These are phyloP conservation scores for Phoma sp. DNA, from an alignment of 2,329 filamentous ascomycete species.

Conservation along the genomic window DNA sequence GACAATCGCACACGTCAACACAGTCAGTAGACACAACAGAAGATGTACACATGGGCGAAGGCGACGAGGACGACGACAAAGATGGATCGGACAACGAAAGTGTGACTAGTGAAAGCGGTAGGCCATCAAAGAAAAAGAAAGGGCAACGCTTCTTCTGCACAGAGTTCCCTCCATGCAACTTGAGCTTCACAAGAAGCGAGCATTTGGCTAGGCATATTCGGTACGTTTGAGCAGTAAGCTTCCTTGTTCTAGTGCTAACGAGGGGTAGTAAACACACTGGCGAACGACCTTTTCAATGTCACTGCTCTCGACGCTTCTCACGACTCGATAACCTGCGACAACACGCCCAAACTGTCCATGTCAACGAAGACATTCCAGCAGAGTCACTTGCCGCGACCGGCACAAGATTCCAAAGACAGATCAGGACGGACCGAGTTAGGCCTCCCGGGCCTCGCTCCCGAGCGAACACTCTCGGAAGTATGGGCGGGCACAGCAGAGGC, in stretches of 20 bases:
- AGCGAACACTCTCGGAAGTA: slow-evolving; percentile 78
- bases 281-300: slow-evolving; percentile 94
- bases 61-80: slow-evolving; percentile 71
- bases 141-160: slow-evolving; percentile 96
- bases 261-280: slow-evolving; percentile 86
- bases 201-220: slow-evolving; percentile 94
- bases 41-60: slow-evolving; percentile 80
- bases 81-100: slow-evolving; percentile 60
- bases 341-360: slow-evolving; percentile 96
- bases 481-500: slow-evolving; percentile 73
- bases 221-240: slow-evolving; percentile 56
- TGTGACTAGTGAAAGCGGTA: slow-evolving; percentile 66
- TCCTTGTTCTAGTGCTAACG: slow-evolving; percentile 33
- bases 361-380: slow-evolving; percentile 94
- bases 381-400: slow-evolving; percentile 93
- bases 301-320: slow-evolving; percentile 92
- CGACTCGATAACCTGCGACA: slow-evolving; percentile 93
- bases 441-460: slow-evolving; percentile 76
- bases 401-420: slow-evolving; percentile 89
- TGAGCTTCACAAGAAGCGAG: slow-evolving; percentile 96
- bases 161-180: slow-evolving; percentile 88
- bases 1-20: slow-evolving; percentile 67
- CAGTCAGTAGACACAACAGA: slow-evolving; percentile 69
- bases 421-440: slow-evolving; percentile 83
- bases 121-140: slow-evolving; percentile 92